A percentile compares a stretch with the other conserved stretches of the same genome.
Conservation (phyloP, 768 basidiomycete genomes). For the Phanerochaete sordida region DNA sequence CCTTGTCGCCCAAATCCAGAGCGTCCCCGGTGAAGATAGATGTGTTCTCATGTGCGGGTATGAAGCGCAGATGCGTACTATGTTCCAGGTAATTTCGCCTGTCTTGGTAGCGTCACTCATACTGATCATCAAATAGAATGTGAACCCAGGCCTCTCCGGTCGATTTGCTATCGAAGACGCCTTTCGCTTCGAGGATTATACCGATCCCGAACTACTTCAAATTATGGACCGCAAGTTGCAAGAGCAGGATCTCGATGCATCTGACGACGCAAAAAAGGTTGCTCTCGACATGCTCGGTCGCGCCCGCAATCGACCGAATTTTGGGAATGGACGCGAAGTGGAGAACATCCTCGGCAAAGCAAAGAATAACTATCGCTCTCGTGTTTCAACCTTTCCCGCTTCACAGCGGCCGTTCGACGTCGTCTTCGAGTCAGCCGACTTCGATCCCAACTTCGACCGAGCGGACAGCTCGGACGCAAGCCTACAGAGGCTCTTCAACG, state of each 20-base stretch:
- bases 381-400: slow-evolving; percentile 15
- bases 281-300: slow-evolving; percentile 42
- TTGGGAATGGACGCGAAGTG: slow-evolving; percentile 30
- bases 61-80: slow-evolving; percentile 60
- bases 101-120: neutral
- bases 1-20: slow-evolving; percentile 72
- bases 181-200: slow-evolving; percentile 67
- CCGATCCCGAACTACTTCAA: slow-evolving; percentile 44
- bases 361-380: slow-evolving; percentile 22
- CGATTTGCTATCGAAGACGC: slow-evolving; percentile 69
- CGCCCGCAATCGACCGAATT: slow-evolving; percentile 27
- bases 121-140: slow-evolving; percentile 41
- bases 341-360: slow-evolving; percentile 28
- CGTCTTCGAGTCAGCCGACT: slow-evolving; percentile 46
- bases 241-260: slow-evolving; percentile 53
- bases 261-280: slow-evolving; percentile 50
- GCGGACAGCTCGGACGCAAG: slow-evolving; percentile 43
- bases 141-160: slow-evolving; percentile 63
- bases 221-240: slow-evolving; percentile 56
- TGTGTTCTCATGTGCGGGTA: slow-evolving; percentile 67
- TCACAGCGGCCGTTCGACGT: slow-evolving; percentile 16
- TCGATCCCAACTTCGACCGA: slow-evolving; percentile 60
- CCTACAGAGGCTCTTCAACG: slow-evolving; percentile 54
- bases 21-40: slow-evolving; percentile 63
- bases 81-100: slow-evolving; percentile 56